phyloP scores from a whole-genome alignment of 2,329 filamentous ascomycete genomes.

The Xylaria sp. region DNA sequence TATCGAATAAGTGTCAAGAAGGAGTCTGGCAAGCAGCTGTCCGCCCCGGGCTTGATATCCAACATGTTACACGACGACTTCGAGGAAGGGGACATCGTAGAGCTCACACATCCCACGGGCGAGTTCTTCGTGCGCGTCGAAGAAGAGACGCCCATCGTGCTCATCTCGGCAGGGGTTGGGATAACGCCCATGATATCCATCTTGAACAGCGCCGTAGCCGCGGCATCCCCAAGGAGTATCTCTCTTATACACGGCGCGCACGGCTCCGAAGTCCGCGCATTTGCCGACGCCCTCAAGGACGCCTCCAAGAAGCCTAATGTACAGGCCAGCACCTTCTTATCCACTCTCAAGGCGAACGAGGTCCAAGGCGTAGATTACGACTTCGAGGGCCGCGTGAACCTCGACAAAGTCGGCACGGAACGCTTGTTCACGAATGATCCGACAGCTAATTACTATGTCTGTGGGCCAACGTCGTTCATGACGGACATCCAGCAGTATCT shows the following conservation, averaged over 20 bases:
- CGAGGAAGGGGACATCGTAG: slow-evolving; percentile 63
- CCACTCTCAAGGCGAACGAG: slow-evolving; percentile 58
- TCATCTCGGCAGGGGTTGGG: slow-evolving; percentile 76
- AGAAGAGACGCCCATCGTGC: slow-evolving; percentile 66
- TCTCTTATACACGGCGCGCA: slow-evolving; percentile 73
- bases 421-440: slow-evolving; percentile 65
- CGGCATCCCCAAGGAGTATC: slow-evolving; percentile 58
- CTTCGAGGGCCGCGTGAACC: slow-evolving; percentile 66
- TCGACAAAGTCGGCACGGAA: slow-evolving; percentile 65
- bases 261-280: slow-evolving; percentile 64
- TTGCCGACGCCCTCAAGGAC: slow-evolving; percentile 61
- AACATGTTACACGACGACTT: slow-evolving; percentile 63
- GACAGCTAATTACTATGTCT: slow-evolving; percentile 75
- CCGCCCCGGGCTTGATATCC: slow-evolving; percentile 61
- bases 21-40: slow-evolving; percentile 57
- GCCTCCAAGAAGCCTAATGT: slow-evolving; percentile 60
- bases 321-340: slow-evolving; percentile 68
- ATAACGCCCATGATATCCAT: slow-evolving; percentile 75
- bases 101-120: slow-evolving; percentile 66
- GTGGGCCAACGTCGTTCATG: slow-evolving; percentile 80
- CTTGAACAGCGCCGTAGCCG: slow-evolving; percentile 59
- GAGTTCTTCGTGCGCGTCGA: slow-evolving; percentile 71
- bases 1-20: slow-evolving; percentile 82
- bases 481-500: slow-evolving; percentile 65
- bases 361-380: slow-evolving; percentile 67